Evolutionary conservation across 2,329 filamentous ascomycete species (phyloP), one percentile per base, ranked within the genome.

Genomic region (Cladosporium halotolerans): DNA sequence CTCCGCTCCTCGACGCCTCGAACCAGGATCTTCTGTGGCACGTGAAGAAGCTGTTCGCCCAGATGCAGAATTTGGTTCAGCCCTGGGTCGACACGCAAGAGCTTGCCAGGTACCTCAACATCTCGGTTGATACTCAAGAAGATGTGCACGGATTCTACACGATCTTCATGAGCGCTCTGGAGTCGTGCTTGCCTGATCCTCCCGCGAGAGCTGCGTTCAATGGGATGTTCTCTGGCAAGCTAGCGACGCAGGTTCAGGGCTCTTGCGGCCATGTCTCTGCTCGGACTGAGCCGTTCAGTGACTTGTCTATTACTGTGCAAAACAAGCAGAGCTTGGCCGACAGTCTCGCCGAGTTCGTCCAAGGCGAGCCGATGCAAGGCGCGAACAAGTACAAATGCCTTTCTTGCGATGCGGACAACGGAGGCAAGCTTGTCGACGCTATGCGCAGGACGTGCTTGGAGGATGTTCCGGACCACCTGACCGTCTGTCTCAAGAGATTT

Each of bases 121-220:
- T 99, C 58, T 90, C 97, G 68, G 85, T 95, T 23, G 83, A 85
- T 53, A 83, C 88, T 55, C 93, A 99, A 69, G 97, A 99, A 89
- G 93, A 99, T 66, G 93, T 96, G 4, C 93, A 97, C 62, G 91
- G 96, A 67, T 99, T 97, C 67, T 97, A 95, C 73, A 96, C 93
- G 63, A 79, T 96, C 4, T 79, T 99, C 0, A 93, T 97, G 62
- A 90, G 95, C 68, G 82, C 90, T 23, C 90, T 90, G 81, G 95
- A 99, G 66, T 81, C 82, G 8, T 89, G 96, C 63, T 82, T 97
- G 59, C 70, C 79, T 14, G 79, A 80, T 9, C 70, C 76, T 2
- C 78, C 83, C n/a, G 81, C 83, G 33, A 95, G 88, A 69, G 83
- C 81, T 58, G 73, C 72, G 18, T 86, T 99, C 59, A 82, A 87